Percentiles rank a stretch among this genome's conserved stretches.
Evolutionary conservation across 1,284 basidiomycete species (phyloP).

Genomic region (Melampsora americana): DNA sequence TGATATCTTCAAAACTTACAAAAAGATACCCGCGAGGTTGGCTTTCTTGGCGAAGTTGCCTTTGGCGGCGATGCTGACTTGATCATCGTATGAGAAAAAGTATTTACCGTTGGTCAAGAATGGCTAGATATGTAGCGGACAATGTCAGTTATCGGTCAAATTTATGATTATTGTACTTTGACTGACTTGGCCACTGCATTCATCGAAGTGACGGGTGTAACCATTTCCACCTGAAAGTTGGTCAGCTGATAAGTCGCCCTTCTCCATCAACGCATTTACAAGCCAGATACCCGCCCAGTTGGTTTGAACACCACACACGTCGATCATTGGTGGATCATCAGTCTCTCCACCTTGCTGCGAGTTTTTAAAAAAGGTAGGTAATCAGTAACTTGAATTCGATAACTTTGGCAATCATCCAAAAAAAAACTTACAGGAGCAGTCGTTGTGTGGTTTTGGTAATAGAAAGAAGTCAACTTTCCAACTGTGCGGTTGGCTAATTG

Average conservation of each 20-base stretch:
- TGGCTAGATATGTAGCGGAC: background rate
- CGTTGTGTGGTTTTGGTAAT: constrained; percentile 37
- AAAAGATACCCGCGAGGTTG: constrained; percentile 18
- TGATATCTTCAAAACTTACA: constrained; percentile 7
- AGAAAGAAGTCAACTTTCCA: background rate
- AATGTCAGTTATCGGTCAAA: background rate
- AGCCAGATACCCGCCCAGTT: constrained; percentile 30
- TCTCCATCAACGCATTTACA: constrained; percentile 17
- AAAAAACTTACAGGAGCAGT: constrained; percentile 20
- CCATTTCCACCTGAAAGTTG: constrained; percentile 28
- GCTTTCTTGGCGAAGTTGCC: constrained; percentile 22
- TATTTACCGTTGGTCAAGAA: constrained; percentile 41
- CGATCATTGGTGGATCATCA: constrained; percentile 29
- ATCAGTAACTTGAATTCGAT: background rate
- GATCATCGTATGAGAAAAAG: constrained; percentile 41
- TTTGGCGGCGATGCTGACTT: constrained; percentile 15
- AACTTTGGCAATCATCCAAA: background rate
- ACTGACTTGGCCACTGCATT: constrained; percentile 37
- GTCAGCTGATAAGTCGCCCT: constrained; percentile 26
- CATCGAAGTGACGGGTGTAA: constrained; percentile 36
- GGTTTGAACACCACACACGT: constrained; percentile 20
- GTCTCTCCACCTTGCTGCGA: constrained; percentile 29
- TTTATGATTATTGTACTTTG: background rate
- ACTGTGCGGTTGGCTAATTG: background rate
- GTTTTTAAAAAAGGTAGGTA: background rate